Conservation (phyloP, 106 monocot genomes). For the Dendrobium huoshanense region DNA sequence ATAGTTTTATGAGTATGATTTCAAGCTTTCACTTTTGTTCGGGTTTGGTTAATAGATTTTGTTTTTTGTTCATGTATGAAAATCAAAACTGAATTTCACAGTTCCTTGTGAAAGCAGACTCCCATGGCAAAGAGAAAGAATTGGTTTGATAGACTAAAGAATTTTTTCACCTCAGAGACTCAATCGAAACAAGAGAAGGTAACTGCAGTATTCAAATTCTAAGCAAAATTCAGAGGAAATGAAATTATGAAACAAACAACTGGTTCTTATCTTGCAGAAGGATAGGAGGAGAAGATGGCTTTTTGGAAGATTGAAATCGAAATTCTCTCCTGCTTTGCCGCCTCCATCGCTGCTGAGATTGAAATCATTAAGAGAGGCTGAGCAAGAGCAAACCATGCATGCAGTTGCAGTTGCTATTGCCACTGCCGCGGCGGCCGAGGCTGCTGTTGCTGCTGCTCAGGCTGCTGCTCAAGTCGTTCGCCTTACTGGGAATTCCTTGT, state of each 20-base stretch:
- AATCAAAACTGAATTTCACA: not conserved
- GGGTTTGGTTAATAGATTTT: not conserved
- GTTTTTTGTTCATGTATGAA: not conserved
- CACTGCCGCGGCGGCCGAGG: constrained; percentile 69
- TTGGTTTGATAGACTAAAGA: constrained; percentile 59
- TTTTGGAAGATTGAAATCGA: constrained; percentile 42
- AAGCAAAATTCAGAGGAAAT: too few relatives aligned
- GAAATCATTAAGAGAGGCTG: constrained; percentile 41
- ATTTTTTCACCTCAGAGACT: constrained; percentile 31
- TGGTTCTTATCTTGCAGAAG: constrained; percentile 19
- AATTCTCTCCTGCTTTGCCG: constrained; percentile 29
- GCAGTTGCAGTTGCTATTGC: constrained; percentile 73
- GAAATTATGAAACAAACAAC: too few relatives aligned
- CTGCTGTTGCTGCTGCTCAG: constrained; percentile 69
- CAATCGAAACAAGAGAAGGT: constrained; percentile 64
- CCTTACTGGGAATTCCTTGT: constrained; percentile 30
- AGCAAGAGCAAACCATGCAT: constrained; percentile 62
- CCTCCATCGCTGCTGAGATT: constrained; percentile 17
- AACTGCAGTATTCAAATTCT: not conserved
- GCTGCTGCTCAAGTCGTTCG: constrained; percentile 71
- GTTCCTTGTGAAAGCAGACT: constrained; percentile 11
- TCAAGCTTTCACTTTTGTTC: not conserved
- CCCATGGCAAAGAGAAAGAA: constrained; percentile 55
- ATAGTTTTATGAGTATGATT: not conserved
- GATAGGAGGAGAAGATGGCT: constrained; percentile 63